Conservation (phyloP, 495 filamentous ascomycete species). For the Penicillium nucicola region DNA sequence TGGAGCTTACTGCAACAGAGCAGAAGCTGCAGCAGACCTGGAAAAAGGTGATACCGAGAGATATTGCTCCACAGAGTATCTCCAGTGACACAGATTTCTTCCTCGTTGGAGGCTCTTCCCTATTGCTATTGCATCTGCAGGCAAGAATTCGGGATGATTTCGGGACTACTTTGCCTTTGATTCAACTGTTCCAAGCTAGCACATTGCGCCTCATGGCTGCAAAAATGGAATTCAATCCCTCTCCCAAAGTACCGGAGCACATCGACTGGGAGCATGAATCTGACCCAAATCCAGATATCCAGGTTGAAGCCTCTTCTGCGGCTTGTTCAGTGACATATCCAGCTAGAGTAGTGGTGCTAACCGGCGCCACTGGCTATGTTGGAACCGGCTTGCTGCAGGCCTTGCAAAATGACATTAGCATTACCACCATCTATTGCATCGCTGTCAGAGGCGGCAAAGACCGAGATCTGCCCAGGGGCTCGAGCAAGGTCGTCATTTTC, state of each 20-base stretch:
- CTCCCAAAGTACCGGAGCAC: no score
- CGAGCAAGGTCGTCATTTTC: no score
- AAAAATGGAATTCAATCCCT: background rate
- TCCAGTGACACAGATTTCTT: constrained; percentile 29
- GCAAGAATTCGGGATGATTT: background rate
- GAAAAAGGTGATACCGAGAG: no score
- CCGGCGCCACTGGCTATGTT: constrained; percentile 11
- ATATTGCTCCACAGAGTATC: no score
- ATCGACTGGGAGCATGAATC: background rate
- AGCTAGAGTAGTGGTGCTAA: constrained; percentile 7
- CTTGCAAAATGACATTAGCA: no score
- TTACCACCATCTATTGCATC: background rate
- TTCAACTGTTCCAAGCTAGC: background rate
- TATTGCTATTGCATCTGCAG: constrained; percentile 14
- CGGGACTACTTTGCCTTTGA: background rate
- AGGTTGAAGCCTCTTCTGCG: background rate
- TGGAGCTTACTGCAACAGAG: no score
- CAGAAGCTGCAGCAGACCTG: background rate
- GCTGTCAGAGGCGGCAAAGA: constrained; percentile 23
- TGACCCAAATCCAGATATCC: no score
- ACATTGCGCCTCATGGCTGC: background rate
- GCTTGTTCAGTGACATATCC: no score
- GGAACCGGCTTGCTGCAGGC: background rate
- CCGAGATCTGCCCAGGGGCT: no score
- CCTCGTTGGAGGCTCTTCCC: constrained; percentile 23